Percentiles rank a stretch among this genome's conserved stretches.
phyloP scores from a whole-genome alignment of 2,329 filamentous ascomycete genomes.

The Paraconiothyrium brasiliense region DNA sequence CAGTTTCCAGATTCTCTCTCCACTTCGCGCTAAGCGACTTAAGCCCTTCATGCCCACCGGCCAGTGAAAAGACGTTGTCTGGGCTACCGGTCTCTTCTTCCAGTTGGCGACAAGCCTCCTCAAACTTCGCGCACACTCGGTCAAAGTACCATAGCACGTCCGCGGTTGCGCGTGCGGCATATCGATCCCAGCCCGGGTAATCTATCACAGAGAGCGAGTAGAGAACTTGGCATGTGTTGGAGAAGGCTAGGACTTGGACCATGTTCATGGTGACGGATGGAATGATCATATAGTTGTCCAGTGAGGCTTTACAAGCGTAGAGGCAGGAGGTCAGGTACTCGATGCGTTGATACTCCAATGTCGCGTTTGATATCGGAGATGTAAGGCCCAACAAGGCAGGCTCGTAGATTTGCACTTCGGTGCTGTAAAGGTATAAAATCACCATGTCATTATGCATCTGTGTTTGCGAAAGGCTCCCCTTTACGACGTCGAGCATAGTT shows the following conservation, averaged over 20 bases:
- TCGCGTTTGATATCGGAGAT: not conserved
- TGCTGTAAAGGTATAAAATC: conserved; percentile 1
- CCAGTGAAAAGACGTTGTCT: conserved; percentile 15
- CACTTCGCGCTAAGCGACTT: conserved; percentile 13
- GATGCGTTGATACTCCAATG: conserved; percentile 19
- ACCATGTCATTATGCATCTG: conserved; percentile 15
- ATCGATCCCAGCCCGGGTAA: conserved; percentile 23
- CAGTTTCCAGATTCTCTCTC: conserved; percentile 18
- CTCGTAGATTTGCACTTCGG: conserved; percentile 22
- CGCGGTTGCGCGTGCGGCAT: conserved; percentile 16
- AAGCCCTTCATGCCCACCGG: conserved; percentile 8
- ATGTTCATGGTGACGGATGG: conserved; percentile 15
- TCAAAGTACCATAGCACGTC: conserved; percentile 24
- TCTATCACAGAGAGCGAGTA: conserved; percentile 21
- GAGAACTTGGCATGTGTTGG: conserved; percentile 19
- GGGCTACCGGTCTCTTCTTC: not conserved
- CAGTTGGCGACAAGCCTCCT: conserved; percentile 7
- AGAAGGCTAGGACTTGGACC: conserved; percentile 18
- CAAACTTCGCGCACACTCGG: conserved; percentile 3
- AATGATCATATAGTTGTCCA: conserved; percentile 19
- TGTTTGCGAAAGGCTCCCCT: conserved; percentile 8
- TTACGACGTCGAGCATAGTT: conserved; percentile 16
- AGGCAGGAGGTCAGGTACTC: conserved; percentile 24
- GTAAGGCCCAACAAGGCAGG: conserved; percentile 12
- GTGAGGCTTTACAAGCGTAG: conserved; percentile 17